Evolutionary conservation across 2,329 filamentous ascomycete genomes (phyloP).

Genomic region (Diaporthe ampelina): DNA sequence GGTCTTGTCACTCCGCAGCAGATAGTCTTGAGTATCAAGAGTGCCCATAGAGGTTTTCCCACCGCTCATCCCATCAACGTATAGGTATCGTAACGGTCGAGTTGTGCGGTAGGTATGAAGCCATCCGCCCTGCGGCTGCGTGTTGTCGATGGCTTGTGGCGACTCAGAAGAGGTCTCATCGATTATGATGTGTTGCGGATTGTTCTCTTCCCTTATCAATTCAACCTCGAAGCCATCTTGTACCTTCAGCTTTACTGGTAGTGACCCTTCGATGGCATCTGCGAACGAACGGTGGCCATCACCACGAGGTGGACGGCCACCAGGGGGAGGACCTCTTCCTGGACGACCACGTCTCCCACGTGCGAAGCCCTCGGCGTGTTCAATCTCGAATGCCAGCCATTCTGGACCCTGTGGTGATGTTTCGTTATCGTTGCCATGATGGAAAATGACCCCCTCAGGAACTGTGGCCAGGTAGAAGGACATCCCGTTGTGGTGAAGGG

Average conservation of each 20-base stretch:
- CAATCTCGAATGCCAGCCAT: conserved; percentile 83
- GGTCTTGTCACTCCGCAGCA: conserved; percentile 63
- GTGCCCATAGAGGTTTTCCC: conserved; percentile 76
- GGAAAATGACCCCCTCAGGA: conserved; percentile 74
- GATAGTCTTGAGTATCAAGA: conserved; percentile 74
- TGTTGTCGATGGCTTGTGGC: not conserved
- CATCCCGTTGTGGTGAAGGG: conserved; percentile 82
- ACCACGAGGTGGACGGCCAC: conserved; percentile 14
- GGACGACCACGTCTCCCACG: conserved; percentile 41
- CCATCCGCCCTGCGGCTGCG: conserved; percentile 61
- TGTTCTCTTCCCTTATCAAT: not conserved
- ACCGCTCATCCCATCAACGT: conserved; percentile 79
- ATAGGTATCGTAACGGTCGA: conserved; percentile 71
- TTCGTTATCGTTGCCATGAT: conserved; percentile 70
- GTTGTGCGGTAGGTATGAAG: conserved; percentile 76
- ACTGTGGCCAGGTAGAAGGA: conserved; percentile 77
- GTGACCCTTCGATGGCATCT: not conserved
- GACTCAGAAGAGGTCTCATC: conserved; percentile 1
- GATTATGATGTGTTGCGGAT: conserved; percentile 22
- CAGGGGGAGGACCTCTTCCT: conserved; percentile 17
- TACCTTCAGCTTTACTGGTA: not conserved
- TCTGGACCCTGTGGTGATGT: conserved; percentile 68
- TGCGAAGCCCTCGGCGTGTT: conserved; percentile 79
- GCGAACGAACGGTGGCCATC: conserved; percentile 6
- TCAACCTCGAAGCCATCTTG: not conserved